Evolutionary conservation across 768 basidiomycete genomes (phyloP), one percentile per base, ranked within the genome.

Genomic region (Postia placenta): DNA sequence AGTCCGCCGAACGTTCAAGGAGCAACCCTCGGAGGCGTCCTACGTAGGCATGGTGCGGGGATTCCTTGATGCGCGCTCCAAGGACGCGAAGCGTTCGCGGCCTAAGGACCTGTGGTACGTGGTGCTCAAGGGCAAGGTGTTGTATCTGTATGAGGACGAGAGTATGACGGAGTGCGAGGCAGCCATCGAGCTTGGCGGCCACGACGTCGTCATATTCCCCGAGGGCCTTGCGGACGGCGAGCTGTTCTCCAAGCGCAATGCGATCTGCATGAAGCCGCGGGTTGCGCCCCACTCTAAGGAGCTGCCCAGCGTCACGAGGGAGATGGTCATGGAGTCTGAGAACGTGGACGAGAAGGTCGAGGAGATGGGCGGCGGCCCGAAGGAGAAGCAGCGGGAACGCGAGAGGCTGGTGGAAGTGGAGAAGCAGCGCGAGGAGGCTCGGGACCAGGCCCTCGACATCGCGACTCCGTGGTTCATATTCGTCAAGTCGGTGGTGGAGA

Each of bases 121-220:
- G 46, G 91, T 85, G 5, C 75, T 98, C 64, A 97, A 97, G 74
- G 90, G 87, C 38, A 86, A 81, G 59, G 83, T 95, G 33, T 69
- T 98, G 25, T 97, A 92, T 67, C 71, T 98, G 19, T 97, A 96
- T 68, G 92, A 95, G 66, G 89, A 94, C 66, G 92, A 96, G 68
- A 75, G 73, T 14, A 89, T 90, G 83, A 78, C 78, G 46, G 94
- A 97, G 56, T 93, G 91, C 67, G 86, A 85, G 61, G 92, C 85
- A 3, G 94, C 85, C n/a, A 76, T 98, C 38, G 88, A 95, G 63
- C 70, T 97, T 48, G 75, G 85, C 46, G 74, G 82, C 14, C 87
- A 92, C 64, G 78, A 85, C 45, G 86, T 94, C 40, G 67, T 74
- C 25, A 70, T 97, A 41, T 90, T 75, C 60, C 87, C 87, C 19